These are phyloP conservation scores for Mortierella sp. DNA, from an alignment of 371 early-diverging fungal species.

Conservation along the genomic window DNA sequence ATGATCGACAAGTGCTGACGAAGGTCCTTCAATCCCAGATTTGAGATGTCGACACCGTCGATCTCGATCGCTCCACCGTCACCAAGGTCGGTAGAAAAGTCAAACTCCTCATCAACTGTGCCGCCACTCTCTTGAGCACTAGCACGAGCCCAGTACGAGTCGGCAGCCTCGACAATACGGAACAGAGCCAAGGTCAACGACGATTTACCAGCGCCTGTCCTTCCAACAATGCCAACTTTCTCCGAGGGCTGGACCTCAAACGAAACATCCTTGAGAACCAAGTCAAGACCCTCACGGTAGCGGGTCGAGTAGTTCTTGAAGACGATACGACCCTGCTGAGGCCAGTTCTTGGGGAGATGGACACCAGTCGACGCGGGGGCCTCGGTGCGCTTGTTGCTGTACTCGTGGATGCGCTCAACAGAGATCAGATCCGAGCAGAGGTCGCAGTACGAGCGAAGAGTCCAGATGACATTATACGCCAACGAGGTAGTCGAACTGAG, in stretches of 20 bases:
- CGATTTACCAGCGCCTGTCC: slow-evolving; percentile 93
- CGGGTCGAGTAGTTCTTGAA: slow-evolving; percentile 78
- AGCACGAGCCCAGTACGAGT: slow-evolving; percentile 26
- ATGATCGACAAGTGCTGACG: slow-evolving; percentile 75
- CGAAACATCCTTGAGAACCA: slow-evolving; percentile 74
- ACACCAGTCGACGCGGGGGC: slow-evolving; percentile 75
- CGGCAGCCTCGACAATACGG: slow-evolving; percentile 87
- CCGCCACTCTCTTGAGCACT: not conserved
- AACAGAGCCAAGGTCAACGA: slow-evolving; percentile 88
- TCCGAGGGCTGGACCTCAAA: slow-evolving; percentile 71
- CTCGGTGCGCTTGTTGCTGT: slow-evolving; percentile 79
- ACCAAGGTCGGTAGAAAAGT: slow-evolving; percentile 6
- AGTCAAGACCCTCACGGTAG: slow-evolving; percentile 83
- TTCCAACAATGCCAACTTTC: slow-evolving; percentile 90
- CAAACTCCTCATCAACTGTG: not conserved
- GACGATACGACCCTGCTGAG: slow-evolving; percentile 75
- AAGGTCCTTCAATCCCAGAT: slow-evolving; percentile 31
- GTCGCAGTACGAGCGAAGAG: slow-evolving; percentile 79
- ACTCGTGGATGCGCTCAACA: slow-evolving; percentile 87
- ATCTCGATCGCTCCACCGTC: slow-evolving; percentile 52
- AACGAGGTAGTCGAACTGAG: slow-evolving; percentile 1
- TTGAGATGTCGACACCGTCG: slow-evolving; percentile 83
- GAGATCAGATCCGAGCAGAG: slow-evolving; percentile 87
- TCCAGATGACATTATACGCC: slow-evolving; percentile 76
- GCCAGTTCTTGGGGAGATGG: slow-evolving; percentile 71